These are phyloP conservation scores for Saccharomyces hybrid DNA, from an alignment of 1,139 yeast species.

Conservation along the genomic window DNA sequence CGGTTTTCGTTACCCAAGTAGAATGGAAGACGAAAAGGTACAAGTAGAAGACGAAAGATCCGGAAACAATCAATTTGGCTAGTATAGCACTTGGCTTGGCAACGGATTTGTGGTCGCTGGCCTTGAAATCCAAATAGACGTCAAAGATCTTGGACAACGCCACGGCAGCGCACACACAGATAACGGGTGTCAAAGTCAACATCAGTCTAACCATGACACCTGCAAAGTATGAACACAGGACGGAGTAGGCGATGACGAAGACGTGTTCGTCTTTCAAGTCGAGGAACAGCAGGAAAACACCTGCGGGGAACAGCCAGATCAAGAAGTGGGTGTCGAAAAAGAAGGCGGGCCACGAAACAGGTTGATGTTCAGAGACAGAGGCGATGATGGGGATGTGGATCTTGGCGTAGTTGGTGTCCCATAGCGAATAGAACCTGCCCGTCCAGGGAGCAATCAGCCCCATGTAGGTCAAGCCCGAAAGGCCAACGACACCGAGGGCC, in stretches of 20 bases:
- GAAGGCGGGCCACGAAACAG: slow-evolving; percentile 98
- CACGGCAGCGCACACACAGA: slow-evolving; percentile 85
- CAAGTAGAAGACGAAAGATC: slow-evolving; percentile 69
- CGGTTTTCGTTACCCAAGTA: slow-evolving; percentile 94
- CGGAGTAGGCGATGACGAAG: slow-evolving; percentile 82
- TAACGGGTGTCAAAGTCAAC: slow-evolving; percentile 92
- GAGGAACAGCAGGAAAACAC: slow-evolving; percentile 82
- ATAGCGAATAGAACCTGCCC: slow-evolving; percentile 94
- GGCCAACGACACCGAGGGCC: slow-evolving; percentile 57
- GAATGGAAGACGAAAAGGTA: slow-evolving; percentile 85
- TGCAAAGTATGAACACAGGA: slow-evolving; percentile 91
- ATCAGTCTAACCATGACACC: slow-evolving; percentile 99
- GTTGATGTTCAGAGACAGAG: slow-evolving; percentile 98
- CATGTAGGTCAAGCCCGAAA: slow-evolving; percentile 72
- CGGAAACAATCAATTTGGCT: slow-evolving; percentile 44
- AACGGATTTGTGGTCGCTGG: slow-evolving; percentile 5
- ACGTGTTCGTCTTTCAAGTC: slow-evolving; percentile 89
- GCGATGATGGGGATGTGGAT: slow-evolving; percentile 98
- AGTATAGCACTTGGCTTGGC: slow-evolving; percentile 8
- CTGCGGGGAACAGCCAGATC: slow-evolving; percentile 98
- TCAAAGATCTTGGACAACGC: slow-evolving; percentile 81
- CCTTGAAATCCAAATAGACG: slow-evolving; percentile 60
- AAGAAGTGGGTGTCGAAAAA: slow-evolving; percentile 88
- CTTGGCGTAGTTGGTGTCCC: slow-evolving; percentile 98
- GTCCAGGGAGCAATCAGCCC: slow-evolving; percentile 99